Evolutionary conservation across 345 rosid species (phyloP).

Genomic region (Hirschfeldia incana): DNA sequence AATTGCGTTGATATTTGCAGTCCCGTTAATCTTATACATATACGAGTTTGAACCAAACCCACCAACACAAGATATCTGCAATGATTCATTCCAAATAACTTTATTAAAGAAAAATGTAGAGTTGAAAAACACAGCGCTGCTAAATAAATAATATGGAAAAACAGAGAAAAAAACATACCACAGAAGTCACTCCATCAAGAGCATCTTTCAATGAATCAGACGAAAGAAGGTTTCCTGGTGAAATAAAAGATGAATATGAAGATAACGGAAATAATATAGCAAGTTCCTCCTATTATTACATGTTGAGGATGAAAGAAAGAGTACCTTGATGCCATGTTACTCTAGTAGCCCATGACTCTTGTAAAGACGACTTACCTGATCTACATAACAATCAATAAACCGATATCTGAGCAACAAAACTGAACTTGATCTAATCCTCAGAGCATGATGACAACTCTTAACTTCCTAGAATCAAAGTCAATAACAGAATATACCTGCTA

Average conservation of each 20-base stretch:
- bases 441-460: no score
- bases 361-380: conserved; percentile 78
- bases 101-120: not conserved
- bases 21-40: conserved; percentile 96
- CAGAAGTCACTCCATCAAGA: conserved; percentile 75
- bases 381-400: conserved; percentile 36
- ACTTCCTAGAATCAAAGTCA: not conserved
- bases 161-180: conserved; percentile 54
- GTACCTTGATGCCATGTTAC: conserved; percentile 92
- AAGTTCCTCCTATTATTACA: not conserved
- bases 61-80: conserved; percentile 90
- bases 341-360: conserved; percentile 72
- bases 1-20: conserved; percentile 92
- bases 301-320: not conserved
- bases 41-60: conserved; percentile 93
- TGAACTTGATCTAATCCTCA: no score
- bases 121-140: not conserved
- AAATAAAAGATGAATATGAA: conserved; percentile 7
- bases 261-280: not conserved
- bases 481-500: conserved; percentile 60
- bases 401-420: no score
- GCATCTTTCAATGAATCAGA: conserved; percentile 81
- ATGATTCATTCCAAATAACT: conserved; percentile 7
- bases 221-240: conserved; percentile 74
- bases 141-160: not conserved